Evolutionary conservation across 2,329 filamentous ascomycete genomes (phyloP).

Genomic region (Xylariaceae sp.): DNA sequence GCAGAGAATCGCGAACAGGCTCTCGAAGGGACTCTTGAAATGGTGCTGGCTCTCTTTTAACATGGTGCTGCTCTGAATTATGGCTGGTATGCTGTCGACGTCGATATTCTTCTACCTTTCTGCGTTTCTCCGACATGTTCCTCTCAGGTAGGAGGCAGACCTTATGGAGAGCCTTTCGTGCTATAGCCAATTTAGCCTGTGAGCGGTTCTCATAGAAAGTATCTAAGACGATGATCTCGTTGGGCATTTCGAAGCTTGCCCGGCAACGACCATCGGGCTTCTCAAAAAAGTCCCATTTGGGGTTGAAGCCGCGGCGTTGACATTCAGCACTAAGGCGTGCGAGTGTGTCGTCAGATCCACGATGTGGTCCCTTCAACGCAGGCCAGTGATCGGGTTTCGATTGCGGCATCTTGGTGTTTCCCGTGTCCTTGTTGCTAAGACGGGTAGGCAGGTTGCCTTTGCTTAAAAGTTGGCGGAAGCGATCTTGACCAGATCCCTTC

Average conservation of each 20-base stretch:
- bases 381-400: not conserved
- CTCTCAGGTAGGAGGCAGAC: constrained; percentile 12
- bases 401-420: not conserved
- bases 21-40: too few relatives aligned
- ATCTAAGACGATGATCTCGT: constrained; percentile 14
- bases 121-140: not conserved
- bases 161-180: constrained; percentile 18
- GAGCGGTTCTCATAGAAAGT: constrained; percentile 9
- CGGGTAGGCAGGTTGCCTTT: not conserved
- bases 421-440: not conserved
- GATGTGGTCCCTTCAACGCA: too few relatives aligned
- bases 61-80: not conserved
- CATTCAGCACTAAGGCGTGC: constrained; percentile 23
- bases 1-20: too few relatives aligned
- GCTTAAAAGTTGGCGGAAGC: constrained; percentile 24
- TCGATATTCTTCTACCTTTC: not conserved
- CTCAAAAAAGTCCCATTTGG: constrained; percentile 21
- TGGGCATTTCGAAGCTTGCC: constrained; percentile 17
- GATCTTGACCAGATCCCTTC: constrained; percentile 28
- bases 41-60: constrained; percentile 3
- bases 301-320: constrained; percentile 30
- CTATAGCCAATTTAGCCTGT: constrained; percentile 26
- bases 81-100: not conserved
- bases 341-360: constrained; percentile 3
- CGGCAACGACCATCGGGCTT: constrained; percentile 3